Base-by-base conservation (phyloP, 2,329 filamentous ascomycete genomes). In the Pseudogymnoascus sp. region DNA sequence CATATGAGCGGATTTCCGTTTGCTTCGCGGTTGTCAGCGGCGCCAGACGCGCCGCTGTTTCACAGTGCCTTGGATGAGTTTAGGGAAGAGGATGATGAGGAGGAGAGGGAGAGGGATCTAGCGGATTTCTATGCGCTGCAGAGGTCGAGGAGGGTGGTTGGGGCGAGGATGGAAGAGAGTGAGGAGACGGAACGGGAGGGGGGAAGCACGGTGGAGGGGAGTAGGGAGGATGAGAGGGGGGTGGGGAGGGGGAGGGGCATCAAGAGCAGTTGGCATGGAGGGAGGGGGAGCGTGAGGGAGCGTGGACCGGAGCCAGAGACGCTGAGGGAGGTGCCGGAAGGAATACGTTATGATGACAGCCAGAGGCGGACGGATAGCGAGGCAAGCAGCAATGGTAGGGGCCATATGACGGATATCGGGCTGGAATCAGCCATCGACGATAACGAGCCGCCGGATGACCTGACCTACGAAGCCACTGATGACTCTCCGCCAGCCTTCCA, bases 41-140 rank as follows among this genome's bases (percentile, higher is more conserved):
- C 81, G 19, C 88, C 90, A 64, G 90, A 92, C 68, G 93, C 93
- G 9, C 95, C 95, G 63, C 81, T 99, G n/a, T 97, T 99, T 75
- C 92, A 95, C 76, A 96, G 91, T 72, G 88, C 90, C 4, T 85
- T 92, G 15, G 92, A 96, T 74, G 91, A 96, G 72, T 95, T 96
- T 67, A 87, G 89, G 66, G 93, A 97, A 75, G 91, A 96, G 72
- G 93, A 97, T 67, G 93, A 97, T 66, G 93, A 95, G 73, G 89
- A 91, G 70, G 92, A 96, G 75, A 88, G 91, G 70, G 90, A 96
- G 70, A 82, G 92, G 62, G 93, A 97, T 72, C 90, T 93, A 35
- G 92, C 92, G n/a, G 95, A 97, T 76, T 87, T 95, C 68, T 96
- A 93, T 76, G 93, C 93, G 5, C 79, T 99, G 64, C 93, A 97